Percentiles rank a stretch among this genome's conserved stretches.
Conservation (phyloP, 1,139 yeast genomes). For the Blastobotrys proliferans region DNA sequence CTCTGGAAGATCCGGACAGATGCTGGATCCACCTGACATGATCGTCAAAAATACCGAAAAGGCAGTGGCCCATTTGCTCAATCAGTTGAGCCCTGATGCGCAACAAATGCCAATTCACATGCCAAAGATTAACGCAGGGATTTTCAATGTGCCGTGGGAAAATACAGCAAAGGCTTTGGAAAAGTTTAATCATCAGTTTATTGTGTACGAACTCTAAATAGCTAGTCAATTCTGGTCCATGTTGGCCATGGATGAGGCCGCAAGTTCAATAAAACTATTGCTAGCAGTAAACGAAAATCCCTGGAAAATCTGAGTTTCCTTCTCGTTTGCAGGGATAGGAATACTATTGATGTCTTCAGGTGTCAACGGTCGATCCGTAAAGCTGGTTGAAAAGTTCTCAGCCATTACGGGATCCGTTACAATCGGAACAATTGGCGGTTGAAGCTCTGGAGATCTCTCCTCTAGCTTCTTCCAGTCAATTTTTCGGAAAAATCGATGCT, state of each 20-base stretch:
- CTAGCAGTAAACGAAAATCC: constrained; percentile 36
- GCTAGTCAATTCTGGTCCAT: constrained; percentile 13
- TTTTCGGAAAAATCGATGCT: constrained; percentile 75
- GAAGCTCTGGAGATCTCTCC: constrained; percentile 40
- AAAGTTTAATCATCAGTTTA: constrained; percentile 34
- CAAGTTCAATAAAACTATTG: constrained; percentile 29
- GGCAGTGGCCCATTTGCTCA: constrained; percentile 46
- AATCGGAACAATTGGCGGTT: constrained; percentile 83
- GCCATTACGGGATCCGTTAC: constrained; percentile 85
- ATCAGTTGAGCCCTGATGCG: constrained; percentile 34
- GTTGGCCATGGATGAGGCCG: constrained; percentile 3
- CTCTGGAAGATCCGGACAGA: constrained; percentile 39
- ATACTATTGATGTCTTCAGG: constrained; percentile 27
- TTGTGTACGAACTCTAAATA: constrained; percentile 40
- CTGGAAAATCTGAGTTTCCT: constrained; percentile 24
- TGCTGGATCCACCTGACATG: constrained; percentile 40
- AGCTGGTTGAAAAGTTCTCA: constrained; percentile 85
- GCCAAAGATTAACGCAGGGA: constrained; percentile 80
- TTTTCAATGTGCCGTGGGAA: constrained; percentile 77
- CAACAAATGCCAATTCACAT: constrained; percentile 40
- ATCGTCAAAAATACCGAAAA: constrained; percentile 48
- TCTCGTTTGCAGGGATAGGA: constrained; percentile 16
- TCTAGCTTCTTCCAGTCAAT: constrained; percentile 69
- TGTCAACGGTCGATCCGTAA: constrained; percentile 63
- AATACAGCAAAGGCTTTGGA: constrained; percentile 52